phyloP scores from a whole-genome alignment of 768 basidiomycete genomes.

The Filobasidium wieringae region DNA sequence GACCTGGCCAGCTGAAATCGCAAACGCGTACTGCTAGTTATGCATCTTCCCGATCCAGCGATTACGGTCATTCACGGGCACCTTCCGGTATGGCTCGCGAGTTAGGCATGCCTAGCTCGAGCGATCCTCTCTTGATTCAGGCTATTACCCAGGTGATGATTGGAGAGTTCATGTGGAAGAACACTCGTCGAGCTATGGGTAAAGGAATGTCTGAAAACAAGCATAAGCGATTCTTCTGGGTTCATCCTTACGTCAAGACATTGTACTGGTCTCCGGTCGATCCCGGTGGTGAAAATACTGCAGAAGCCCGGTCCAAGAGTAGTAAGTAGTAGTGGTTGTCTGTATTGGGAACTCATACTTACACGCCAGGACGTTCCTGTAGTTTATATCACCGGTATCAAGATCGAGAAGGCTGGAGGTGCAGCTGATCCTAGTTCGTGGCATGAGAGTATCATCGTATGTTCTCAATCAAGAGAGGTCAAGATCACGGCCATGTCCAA shows the following conservation, averaged over 20 bases:
- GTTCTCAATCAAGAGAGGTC: constrained; percentile 90
- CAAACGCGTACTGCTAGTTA: constrained; percentile 12
- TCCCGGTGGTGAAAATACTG: constrained; percentile 74
- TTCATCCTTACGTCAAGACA: constrained; percentile 98
- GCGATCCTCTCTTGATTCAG: constrained; percentile 84
- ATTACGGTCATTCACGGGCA: constrained; percentile 11
- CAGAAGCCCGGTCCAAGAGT: constrained; percentile 90
- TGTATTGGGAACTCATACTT: neutral
- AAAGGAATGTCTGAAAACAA: constrained; percentile 80
- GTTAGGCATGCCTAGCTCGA: constrained; percentile 44
- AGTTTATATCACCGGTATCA: constrained; percentile 90
- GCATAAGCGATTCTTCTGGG: constrained; percentile 96
- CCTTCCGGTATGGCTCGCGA: neutral
- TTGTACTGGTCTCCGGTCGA: constrained; percentile 93
- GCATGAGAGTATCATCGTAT: constrained; percentile 83
- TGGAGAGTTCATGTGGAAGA: constrained; percentile 96
- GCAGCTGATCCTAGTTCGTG: constrained; percentile 68
- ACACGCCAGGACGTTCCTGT: constrained; percentile 18
- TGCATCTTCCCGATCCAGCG: constrained; percentile 21
- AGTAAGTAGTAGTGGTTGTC: constrained; percentile 50
- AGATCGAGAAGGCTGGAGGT: constrained; percentile 84
- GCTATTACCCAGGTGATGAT: constrained; percentile 99
- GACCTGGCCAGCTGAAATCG: neutral
- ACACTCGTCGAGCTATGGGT: constrained; percentile 76
- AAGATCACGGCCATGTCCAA: constrained; percentile 94